Evolutionary conservation across 352 stramenopile genomes (phyloP), one percentile per base, ranked within the genome.

Genomic region (Globisporangium recalcitrans): DNA sequence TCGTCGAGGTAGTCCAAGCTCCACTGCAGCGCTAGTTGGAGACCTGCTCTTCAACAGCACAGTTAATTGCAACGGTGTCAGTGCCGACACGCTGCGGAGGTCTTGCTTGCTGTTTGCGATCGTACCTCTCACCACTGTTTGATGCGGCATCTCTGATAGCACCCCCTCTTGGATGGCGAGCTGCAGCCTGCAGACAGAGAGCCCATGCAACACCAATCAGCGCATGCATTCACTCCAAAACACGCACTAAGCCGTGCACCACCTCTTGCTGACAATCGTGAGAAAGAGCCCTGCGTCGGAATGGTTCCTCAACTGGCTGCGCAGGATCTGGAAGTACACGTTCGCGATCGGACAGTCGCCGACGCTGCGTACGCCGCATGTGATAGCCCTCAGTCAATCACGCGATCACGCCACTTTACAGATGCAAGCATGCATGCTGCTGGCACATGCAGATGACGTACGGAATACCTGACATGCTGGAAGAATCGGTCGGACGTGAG

Each of bases 321-420:
- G 73, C 6, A 89, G 68, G 11, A 89, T 80, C 44, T 87, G 80
- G 6, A 79, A 61, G 57, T 80, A 82, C n/a, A 76, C 68, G 47
- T 82, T 85, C 19, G 77, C 69, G 8, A 86, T 67, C 24, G 80
- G 73, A 19, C 80, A 89, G 44, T 79, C 66, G 27, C 67, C 71
- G 31, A 78, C 27, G 22, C 75, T 83, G 31, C 38, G 60, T 4
- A 22, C 24, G 11, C 16, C 21, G 11, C 29, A 24, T 1, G 3
- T 8, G n/a, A 10, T n/a, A 24, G 22, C 8, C 8, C 27, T 52
- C 47, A 53, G 49, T 40, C 49, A 38, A 26, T 55, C 26, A 21
- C n/a, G 31, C 16, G 14, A 26, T 16, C n/a, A n/a, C n/a, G n/a
- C n/a, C n/a, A n/a, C n/a, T n/a, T n/a, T n/a, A n/a, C n/a, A n/a